Evolutionary conservation across 176 grass and related monocot genomes (phyloP).

Genomic region (Triticum dicoccoides): DNA sequence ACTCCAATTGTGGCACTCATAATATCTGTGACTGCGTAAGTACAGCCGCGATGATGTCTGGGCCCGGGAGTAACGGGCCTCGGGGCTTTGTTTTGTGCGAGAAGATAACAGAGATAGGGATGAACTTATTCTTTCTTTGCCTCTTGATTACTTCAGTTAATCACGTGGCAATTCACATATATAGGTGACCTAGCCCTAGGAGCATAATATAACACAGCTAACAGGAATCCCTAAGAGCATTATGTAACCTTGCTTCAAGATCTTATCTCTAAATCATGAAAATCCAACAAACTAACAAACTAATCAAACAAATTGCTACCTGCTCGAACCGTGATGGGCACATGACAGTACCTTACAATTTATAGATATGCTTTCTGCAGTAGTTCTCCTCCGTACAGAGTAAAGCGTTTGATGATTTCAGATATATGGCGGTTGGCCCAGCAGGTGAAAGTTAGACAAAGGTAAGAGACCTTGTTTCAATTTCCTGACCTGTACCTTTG

Average conservation of each 20-base stretch:
- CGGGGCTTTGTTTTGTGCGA: too few species aligned
- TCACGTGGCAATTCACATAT: too few species aligned
- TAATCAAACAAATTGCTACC: neutral
- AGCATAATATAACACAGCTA: too few species aligned
- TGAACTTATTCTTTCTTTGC: too few species aligned
- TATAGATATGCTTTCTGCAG: neutral
- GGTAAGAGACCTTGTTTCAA: slow-evolving; percentile 42
- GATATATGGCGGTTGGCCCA: slow-evolving; percentile 89
- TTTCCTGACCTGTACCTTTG: neutral
- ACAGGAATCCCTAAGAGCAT: neutral
- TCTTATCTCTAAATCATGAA: too few species aligned
- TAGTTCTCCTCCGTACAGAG: slow-evolving; percentile 19
- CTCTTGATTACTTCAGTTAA: too few species aligned
- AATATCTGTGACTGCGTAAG: too few species aligned
- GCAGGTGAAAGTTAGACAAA: slow-evolving; percentile 95
- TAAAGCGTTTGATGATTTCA: slow-evolving; percentile 42
- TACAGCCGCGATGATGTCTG: too few species aligned
- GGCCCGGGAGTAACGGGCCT: too few species aligned
- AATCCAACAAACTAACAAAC: neutral
- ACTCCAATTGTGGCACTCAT: too few species aligned
- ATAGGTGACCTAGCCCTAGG: too few species aligned
- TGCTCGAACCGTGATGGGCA: neutral
- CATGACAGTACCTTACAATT: neutral
- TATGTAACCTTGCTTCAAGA: neutral
- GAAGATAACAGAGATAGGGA: too few species aligned